Evolutionary conservation across 306 rosid genomes (phyloP).

Genomic region (Geum urbanum): DNA sequence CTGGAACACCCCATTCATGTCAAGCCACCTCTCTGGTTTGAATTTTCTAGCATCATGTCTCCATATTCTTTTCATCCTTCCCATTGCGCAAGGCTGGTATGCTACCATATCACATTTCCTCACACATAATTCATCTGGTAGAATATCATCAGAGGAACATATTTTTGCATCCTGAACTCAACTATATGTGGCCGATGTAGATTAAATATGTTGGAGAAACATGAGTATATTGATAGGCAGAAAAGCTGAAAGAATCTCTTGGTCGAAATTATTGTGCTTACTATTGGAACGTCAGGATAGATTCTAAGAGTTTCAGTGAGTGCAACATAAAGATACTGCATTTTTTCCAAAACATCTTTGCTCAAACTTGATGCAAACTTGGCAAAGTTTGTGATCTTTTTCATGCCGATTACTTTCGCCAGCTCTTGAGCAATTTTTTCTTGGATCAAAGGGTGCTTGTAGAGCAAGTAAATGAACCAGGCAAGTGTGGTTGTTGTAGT

Average conservation of each 20-base stretch:
- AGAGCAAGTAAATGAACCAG: slow-evolving; percentile 68
- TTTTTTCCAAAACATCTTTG: slow-evolving; percentile 55
- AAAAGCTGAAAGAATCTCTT: no score
- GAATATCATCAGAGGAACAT: slow-evolving; percentile 58
- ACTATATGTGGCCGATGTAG: no score
- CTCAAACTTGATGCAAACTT: slow-evolving; percentile 43
- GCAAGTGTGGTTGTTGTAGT: slow-evolving; percentile 66
- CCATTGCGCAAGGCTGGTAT: slow-evolving; percentile 85
- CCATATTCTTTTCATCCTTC: slow-evolving; percentile 77
- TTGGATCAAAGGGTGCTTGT: slow-evolving; percentile 59
- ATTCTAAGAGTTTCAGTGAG: slow-evolving; percentile 80
- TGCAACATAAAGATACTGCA: slow-evolving; percentile 73
- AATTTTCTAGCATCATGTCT: slow-evolving; percentile 72
- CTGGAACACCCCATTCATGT: slow-evolving; percentile 49
- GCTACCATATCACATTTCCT: slow-evolving; percentile 54
- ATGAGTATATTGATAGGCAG: no score
- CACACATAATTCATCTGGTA: slow-evolving; percentile 65
- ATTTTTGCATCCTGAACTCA: slow-evolving; percentile 60
- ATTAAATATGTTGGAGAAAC: no score
- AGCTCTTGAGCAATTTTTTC: slow-evolving; percentile 60
- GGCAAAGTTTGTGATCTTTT: slow-evolving; percentile 33
- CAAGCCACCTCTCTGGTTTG: slow-evolving; percentile 75
- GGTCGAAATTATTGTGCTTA: slow-evolving; percentile 24
- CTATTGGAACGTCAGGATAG: slow-evolving; percentile 81
- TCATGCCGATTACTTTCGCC: slow-evolving; percentile 36